Conservation (phyloP, 345 rosid genomes). For the Lumnitzera racemosa region DNA sequence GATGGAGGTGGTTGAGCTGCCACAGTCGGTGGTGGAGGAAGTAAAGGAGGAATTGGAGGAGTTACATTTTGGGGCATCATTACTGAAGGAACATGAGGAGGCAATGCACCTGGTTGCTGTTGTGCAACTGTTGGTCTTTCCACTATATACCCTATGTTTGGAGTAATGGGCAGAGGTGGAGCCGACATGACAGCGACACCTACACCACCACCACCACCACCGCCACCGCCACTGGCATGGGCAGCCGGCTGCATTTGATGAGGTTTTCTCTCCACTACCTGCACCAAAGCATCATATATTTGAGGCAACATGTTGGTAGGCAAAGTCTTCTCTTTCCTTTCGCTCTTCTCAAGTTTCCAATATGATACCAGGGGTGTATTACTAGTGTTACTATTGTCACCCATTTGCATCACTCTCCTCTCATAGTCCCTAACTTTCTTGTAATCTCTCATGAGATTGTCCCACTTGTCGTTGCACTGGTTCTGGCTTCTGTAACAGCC, state of each 20-base stretch:
- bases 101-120: constrained; percentile 22
- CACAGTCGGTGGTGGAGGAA: constrained; percentile 19
- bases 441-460: constrained; percentile 93
- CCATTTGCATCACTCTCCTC: constrained; percentile 23
- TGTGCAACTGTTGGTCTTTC: constrained; percentile 5
- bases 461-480: constrained; percentile 98
- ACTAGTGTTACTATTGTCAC: constrained; percentile 10
- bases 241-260: constrained; percentile 1
- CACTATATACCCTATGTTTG: background rate
- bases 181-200: constrained; percentile 7
- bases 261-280: constrained; percentile 58
- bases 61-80: background rate
- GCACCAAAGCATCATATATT: constrained; percentile 58
- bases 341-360: constrained; percentile 82
- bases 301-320: constrained; percentile 69
- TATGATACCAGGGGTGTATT: constrained; percentile 35
- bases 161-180: constrained; percentile 16
- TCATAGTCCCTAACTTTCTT: constrained; percentile 79
- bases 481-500: constrained; percentile 80
- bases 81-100: constrained; percentile 3
- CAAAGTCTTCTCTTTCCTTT: constrained; percentile 68
- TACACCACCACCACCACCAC: constrained; percentile 12
- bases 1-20: constrained; percentile 9
- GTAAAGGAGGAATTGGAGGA: constrained; percentile 12
- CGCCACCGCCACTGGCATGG: constrained; percentile 2